Base-by-base conservation (phyloP, 192 early-diverging fungal species). In the Powellomyces hirtus region DNA sequence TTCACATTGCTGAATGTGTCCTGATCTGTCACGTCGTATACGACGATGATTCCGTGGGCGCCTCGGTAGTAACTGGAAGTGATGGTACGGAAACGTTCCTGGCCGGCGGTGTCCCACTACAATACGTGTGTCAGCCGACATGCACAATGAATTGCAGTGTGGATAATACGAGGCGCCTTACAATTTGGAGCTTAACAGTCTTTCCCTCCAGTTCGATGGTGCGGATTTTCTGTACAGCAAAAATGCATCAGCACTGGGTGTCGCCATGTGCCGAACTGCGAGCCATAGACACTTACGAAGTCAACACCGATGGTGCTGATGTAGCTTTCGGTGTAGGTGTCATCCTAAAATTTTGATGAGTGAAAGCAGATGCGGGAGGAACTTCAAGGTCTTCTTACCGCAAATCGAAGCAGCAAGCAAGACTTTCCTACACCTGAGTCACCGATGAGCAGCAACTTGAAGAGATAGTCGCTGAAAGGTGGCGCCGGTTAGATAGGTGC, bases 391-490 rank as follows among this genome's bases (percentile, higher is more conserved):
- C 5, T 34, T 16, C 75, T n/a, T 75, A 84, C 82, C 1, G 95
- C 95, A 78, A 99, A 98, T 70, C 97, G 91, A 52, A 98, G 86
- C 66, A 99, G 82, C 68, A 99, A 79, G 78, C 94, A 98, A 63
- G 93, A 95, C 85, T 99, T 99, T 64, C 97, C 97, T 26, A 98
- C 95, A 66, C 95, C 95, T 58, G 92, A 94, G 84, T 99, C 97
- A 53, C 97, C 96, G 77, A 98, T 97, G 52, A 98, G 87, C 69
- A 98, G 77, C n/a, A 98, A 84, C 84, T 98, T 98, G 87, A 98
- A 98, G 63, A 97, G 86, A 76, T 98, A 98, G 69, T 98, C 96
- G 89, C 94, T 96, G 31, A n/a, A n/a, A n/a, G n/a, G n/a, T n/a
- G n/a, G n/a, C n/a, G n/a, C n/a, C n/a, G n/a, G n/a, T n/a, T n/a